A percentile compares a stretch with the other conserved stretches of the same genome.
Conservation (phyloP, 1,284 basidiomycete genomes). For the Abortiporus biennis region DNA sequence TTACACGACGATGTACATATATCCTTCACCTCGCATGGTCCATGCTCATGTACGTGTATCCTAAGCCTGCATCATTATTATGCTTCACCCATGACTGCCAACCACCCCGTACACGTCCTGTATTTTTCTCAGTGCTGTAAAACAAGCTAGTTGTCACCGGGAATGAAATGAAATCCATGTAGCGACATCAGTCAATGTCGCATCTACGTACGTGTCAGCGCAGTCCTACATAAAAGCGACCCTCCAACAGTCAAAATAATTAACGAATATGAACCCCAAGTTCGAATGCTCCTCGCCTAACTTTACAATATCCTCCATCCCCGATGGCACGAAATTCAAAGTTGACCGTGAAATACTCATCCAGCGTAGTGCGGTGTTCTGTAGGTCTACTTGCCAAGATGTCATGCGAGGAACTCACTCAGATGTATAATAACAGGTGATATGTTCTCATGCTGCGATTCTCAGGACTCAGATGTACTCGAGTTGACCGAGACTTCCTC, state of each 20-base stretch:
- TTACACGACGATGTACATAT: slow-evolving; percentile 27
- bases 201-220: no score
- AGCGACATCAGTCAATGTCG: no score
- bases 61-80: slow-evolving; percentile 3
- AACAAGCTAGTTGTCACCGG: no score
- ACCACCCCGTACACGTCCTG: not conserved
- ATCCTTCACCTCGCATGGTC: slow-evolving; percentile 16
- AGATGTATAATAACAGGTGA: no score
- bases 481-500: slow-evolving; percentile 47
- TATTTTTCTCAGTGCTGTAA: no score
- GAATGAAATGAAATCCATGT: no score
- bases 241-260: no score
- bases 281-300: slow-evolving; percentile 41
- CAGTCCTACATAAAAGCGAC: no score
- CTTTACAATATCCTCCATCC: slow-evolving; percentile 45
- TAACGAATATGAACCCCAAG: no score
- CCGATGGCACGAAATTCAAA: slow-evolving; percentile 39
- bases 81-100: slow-evolving; percentile 1
- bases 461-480: slow-evolving; percentile 27
- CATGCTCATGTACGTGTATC: slow-evolving; percentile 13
- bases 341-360: slow-evolving; percentile 41
- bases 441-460: slow-evolving; percentile 56
- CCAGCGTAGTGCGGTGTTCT: slow-evolving; percentile 48
- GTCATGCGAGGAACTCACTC: no score
- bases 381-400: slow-evolving; percentile 38